A percentile compares a stretch with the other conserved stretches of the same genome.
These are phyloP conservation scores for Fusarium sp. DNA, from an alignment of 2,329 filamentous ascomycete species.

Conservation along the genomic window DNA sequence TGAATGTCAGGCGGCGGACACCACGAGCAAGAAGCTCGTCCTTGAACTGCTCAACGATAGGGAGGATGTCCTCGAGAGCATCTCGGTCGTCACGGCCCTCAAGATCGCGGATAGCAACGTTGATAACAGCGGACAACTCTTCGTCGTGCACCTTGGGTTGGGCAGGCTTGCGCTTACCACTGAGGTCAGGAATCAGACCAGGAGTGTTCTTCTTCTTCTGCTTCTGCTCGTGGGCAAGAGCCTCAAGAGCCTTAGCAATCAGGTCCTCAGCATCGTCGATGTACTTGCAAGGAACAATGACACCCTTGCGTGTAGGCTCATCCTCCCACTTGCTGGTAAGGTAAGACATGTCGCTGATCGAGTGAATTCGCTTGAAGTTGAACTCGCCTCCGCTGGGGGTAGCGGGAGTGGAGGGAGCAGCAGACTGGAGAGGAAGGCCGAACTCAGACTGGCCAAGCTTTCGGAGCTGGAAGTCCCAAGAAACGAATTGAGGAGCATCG, in stretches of 20 bases:
- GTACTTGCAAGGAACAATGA: conserved; percentile 93
- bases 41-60: conserved; percentile 84
- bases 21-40: conserved; percentile 84
- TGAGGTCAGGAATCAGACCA: conserved; percentile 78
- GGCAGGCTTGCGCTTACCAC: conserved; percentile 74
- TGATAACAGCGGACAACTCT: conserved; percentile 91
- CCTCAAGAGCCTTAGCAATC: conserved; percentile 85
- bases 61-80: conserved; percentile 79
- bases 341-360: conserved; percentile 97
- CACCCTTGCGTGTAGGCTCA: conserved; percentile 89
- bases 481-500: conserved; percentile 78
- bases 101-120: conserved; percentile 89
- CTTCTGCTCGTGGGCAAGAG: conserved; percentile 74
- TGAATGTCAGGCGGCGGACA: conserved; percentile 93
- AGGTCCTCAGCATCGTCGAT: conserved; percentile 94
- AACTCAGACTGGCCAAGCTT: conserved; percentile 95
- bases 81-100: conserved; percentile 87
- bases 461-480: conserved; percentile 95
- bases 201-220: conserved; percentile 67
- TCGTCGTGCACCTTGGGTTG: conserved; percentile 58
- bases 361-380: conserved; percentile 85
- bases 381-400: conserved; percentile 74
- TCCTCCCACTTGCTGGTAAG: conserved; percentile 78
- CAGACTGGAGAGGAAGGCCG: conserved; percentile 82
- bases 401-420: conserved; percentile 85